phyloP scores from a whole-genome alignment of 768 basidiomycete genomes.

The Lactifluus volemus region DNA sequence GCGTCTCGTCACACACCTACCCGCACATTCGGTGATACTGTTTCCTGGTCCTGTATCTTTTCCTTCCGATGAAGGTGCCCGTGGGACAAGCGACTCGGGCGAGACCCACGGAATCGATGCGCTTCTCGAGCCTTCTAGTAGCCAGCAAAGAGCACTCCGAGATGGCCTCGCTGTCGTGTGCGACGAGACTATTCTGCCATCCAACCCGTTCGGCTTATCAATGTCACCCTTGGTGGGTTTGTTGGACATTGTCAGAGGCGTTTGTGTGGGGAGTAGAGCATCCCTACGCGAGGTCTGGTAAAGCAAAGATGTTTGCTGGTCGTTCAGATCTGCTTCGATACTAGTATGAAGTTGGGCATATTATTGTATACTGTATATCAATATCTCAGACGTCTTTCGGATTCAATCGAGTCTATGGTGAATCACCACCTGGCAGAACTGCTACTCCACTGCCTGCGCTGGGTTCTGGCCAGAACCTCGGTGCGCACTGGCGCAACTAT shows the following conservation, averaged over 20 bases:
- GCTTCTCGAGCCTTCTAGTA: not conserved
- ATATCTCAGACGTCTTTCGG: not conserved
- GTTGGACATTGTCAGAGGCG: not conserved
- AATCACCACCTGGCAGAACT: too few species aligned
- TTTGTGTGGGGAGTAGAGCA: not conserved
- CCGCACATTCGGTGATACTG: not conserved
- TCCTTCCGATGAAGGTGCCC: not conserved
- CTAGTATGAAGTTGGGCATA: too few species aligned
- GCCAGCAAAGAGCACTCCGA: not conserved
- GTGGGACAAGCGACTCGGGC: not conserved
- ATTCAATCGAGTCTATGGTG: too few species aligned
- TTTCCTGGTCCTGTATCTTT: not conserved
- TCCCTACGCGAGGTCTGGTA: not conserved
- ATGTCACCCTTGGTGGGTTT: not conserved
- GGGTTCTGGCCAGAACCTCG: not conserved
- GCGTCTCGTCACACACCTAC: not conserved
- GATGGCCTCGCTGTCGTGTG: not conserved
- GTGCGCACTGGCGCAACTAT: not conserved
- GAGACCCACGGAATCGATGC: not conserved
- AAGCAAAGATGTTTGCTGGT: not conserved
- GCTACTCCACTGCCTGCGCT: not conserved
- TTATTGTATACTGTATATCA: not conserved
- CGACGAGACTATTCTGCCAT: not conserved
- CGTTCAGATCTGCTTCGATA: not conserved
- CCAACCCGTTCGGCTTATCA: not conserved